These are phyloP conservation scores for Xanthoconium purpureum DNA, from an alignment of 768 basidiomycete genomes.

Conservation along the genomic window DNA sequence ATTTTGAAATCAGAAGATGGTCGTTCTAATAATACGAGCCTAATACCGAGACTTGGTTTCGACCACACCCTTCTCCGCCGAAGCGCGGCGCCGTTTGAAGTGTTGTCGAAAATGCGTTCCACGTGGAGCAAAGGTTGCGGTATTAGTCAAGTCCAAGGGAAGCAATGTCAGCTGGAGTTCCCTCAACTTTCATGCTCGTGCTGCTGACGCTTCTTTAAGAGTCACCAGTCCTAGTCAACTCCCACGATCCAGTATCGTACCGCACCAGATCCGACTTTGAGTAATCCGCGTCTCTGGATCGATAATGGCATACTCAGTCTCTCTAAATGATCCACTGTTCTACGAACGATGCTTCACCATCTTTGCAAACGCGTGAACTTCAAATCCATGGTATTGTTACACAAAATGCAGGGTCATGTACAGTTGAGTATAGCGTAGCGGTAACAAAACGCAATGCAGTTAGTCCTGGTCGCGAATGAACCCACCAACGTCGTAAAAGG, in stretches of 20 bases:
- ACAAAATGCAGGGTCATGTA: constrained; percentile 25
- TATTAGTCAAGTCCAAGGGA: not conserved
- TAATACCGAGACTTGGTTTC: too few relatives aligned
- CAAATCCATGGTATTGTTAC: constrained; percentile 12
- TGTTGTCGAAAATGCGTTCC: not conserved
- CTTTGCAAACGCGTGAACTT: not conserved
- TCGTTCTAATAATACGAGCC: too few relatives aligned
- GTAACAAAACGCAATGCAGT: constrained; percentile 8
- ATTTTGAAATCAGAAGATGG: too few relatives aligned
- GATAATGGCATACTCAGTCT: too few relatives aligned
- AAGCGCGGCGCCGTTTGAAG: not conserved
- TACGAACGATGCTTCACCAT: constrained; percentile 4
- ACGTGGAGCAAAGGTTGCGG: too few relatives aligned
- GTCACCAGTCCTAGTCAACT: not conserved
- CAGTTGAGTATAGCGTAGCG: constrained; percentile 19
- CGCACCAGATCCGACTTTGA: too few relatives aligned
- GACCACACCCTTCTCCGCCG: too few relatives aligned
- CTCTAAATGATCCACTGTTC: not conserved
- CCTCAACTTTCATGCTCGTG: too few relatives aligned
- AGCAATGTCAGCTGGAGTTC: not conserved
- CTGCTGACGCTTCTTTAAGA: not conserved
- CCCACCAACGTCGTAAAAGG: constrained; percentile 15
- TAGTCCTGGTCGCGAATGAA: constrained; percentile 8
- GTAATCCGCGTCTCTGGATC: too few relatives aligned
- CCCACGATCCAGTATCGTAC: not conserved